Percentiles rank a stretch among this genome's conserved stretches.
phyloP scores from a whole-genome alignment of 73 alveolate genomes.

The Paraurostyla sp. region DNA sequence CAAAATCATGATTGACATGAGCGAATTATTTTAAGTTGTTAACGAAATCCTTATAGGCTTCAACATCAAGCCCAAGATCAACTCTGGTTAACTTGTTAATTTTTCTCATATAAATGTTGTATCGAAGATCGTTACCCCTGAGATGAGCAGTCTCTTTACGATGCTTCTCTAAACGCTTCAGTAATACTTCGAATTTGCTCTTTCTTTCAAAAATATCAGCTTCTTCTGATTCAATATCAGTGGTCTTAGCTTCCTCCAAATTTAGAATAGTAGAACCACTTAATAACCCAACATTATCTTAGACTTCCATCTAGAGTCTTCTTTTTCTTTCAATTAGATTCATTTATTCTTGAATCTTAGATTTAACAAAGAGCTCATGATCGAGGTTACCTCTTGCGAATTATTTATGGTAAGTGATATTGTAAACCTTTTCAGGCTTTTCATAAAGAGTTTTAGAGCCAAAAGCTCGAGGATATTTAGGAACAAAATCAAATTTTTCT shows the following conservation, averaged over 20 bases:
- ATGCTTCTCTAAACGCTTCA: slow-evolving; percentile 58
- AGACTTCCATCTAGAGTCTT: slow-evolving; percentile 28
- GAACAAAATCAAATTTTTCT: slow-evolving; percentile 69
- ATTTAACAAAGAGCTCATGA: neutral
- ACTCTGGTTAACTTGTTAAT: slow-evolving; percentile 57
- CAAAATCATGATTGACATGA: slow-evolving; percentile 55
- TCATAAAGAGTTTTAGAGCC: slow-evolving; percentile 64
- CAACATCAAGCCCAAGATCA: slow-evolving; percentile 66
- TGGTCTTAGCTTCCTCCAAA: slow-evolving; percentile 53
- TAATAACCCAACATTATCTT: neutral
- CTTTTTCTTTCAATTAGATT: slow-evolving; percentile 43
- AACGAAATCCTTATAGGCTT: slow-evolving; percentile 68
- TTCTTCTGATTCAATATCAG: slow-evolving; percentile 75
- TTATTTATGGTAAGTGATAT: neutral
- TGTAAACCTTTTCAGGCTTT: slow-evolving; percentile 57
- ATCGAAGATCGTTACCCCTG: slow-evolving; percentile 68
- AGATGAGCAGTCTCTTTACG: slow-evolving; percentile 40
- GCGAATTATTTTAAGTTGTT: slow-evolving; percentile 65
- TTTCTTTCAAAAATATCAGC: slow-evolving; percentile 66
- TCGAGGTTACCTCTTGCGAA: neutral
- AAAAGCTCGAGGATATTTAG: slow-evolving; percentile 66
- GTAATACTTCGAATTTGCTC: slow-evolving; percentile 56
- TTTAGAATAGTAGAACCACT: neutral
- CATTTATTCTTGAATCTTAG: slow-evolving; percentile 50
- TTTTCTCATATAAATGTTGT: slow-evolving; percentile 69